These are phyloP conservation scores for Dictyostelium firmibasis DNA, from an alignment of 78 protist genomes.

Conservation along the genomic window DNA sequence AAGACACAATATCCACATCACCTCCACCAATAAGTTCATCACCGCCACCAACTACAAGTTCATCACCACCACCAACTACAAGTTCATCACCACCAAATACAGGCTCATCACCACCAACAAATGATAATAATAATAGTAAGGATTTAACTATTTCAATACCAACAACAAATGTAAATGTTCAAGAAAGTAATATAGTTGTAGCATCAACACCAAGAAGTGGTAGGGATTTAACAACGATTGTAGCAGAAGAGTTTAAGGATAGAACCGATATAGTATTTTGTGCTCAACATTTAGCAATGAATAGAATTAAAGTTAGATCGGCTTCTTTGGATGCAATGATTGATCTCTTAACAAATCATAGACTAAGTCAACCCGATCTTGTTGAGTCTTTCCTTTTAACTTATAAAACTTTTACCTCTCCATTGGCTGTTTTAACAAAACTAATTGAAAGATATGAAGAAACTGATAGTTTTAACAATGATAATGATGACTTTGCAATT, in stretches of 20 bases:
- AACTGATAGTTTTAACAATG: slow-evolving; percentile 13
- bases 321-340: slow-evolving; percentile 68
- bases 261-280: slow-evolving; percentile 43
- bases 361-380: slow-evolving; percentile 56
- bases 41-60: neutral
- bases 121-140: neutral
- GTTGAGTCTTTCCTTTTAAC: slow-evolving; percentile 73
- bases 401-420: slow-evolving; percentile 62
- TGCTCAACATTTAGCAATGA: neutral
- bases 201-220: neutral
- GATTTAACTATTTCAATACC: neutral
- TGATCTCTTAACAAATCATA: slow-evolving; percentile 69
- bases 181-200: neutral
- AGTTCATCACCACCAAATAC: neutral
- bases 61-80: slow-evolving; percentile 23
- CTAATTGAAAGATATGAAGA: slow-evolving; percentile 46
- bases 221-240: neutral
- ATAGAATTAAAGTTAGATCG: slow-evolving; percentile 26
- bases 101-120: neutral
- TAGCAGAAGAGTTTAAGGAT: slow-evolving; percentile 37
- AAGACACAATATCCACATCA: neutral
- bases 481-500: neutral
- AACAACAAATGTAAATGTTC: neutral
- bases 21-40: neutral
- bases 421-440: slow-evolving; percentile 35